Evolutionary conservation across 2,329 filamentous ascomycete genomes (phyloP), one percentile per base, ranked within the genome.

Genomic region (Trichoderma guizhouense): DNA sequence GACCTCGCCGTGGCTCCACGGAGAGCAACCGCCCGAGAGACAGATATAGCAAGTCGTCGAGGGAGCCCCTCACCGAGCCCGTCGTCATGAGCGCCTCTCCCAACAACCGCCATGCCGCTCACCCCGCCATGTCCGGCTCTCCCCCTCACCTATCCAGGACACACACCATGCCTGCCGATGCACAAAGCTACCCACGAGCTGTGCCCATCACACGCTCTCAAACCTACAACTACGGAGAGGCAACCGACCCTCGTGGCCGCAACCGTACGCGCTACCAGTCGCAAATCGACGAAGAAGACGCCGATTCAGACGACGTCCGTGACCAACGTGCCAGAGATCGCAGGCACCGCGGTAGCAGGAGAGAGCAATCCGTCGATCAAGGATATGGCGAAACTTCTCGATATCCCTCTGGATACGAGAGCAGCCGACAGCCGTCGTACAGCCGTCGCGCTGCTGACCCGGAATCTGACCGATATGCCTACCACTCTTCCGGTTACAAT

Each of bases 341-440:
- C 69, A 82, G 81, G 74, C 79, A 82, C 32, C 80, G 81, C 69
- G 77, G 76, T 72, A 79, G 77, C 74, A 80, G 79, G 75, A 81
- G 79, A 60, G 78, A 79, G 18, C 79, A 77, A 5, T 82, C 81
- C 24, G 80, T 81, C 12, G 81, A 81, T 12, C 73, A 75, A 34
- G 28, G 53, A 11, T 74, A 76, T 21, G 73, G 74, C 28, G 77
- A 76, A 28, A 51, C 43, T 11, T 72, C 78, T 53, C 77, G 77
- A 60, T 82, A 82, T 70, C 76, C 39, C 15, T n/a, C 77, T 51
- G 77, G 79, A n/a, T 76, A 79, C 9, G 74, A 75, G 34, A 53
- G 62, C 74, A 3, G 79, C 77, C 24, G 75, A 78, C 64, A 79
- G 76, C 47, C 77, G 6, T 81, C 77, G 9, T 82, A 79, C 57